A percentile compares a stretch with the other conserved stretches of the same genome.
phyloP scores from a whole-genome alignment of 306 rosid genomes.

The Trichosanthes truncata region DNA sequence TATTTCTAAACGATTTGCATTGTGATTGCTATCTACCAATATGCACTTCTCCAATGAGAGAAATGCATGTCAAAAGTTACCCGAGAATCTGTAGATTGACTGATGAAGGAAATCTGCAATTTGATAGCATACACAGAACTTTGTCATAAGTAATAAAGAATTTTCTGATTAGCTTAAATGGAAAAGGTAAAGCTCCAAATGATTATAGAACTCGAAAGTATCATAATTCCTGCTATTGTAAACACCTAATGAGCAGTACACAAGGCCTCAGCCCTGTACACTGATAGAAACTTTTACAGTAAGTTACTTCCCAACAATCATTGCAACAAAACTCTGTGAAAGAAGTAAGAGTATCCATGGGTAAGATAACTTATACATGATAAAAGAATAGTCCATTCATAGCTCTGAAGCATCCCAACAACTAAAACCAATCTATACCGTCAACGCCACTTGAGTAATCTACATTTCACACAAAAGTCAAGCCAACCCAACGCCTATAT shows the following conservation, averaged over 20 bases:
- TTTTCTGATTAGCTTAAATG: not conserved
- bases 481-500: not conserved
- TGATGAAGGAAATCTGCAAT: constrained; percentile 7
- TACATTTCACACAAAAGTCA: not conserved
- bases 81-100: not conserved
- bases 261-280: not conserved
- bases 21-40: not conserved
- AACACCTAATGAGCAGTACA: not conserved
- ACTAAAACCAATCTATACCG: not conserved
- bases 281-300: not conserved
- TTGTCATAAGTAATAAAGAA: not conserved
- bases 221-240: not conserved
- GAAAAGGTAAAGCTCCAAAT: not conserved
- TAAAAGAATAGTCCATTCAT: not conserved
- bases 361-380: not conserved
- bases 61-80: not conserved
- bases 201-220: not conserved
- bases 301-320: not conserved
- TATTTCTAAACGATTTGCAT: constrained; percentile 20
- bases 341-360: not conserved
- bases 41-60: not conserved
- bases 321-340: not conserved
- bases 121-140: not conserved
- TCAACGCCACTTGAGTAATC: not conserved
- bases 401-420: not conserved